A percentile compares a stretch with the other conserved stretches of the same genome.
These are phyloP conservation scores for Pythium sukuiense DNA, from an alignment of 352 stramenopile genomes.

Conservation along the genomic window DNA sequence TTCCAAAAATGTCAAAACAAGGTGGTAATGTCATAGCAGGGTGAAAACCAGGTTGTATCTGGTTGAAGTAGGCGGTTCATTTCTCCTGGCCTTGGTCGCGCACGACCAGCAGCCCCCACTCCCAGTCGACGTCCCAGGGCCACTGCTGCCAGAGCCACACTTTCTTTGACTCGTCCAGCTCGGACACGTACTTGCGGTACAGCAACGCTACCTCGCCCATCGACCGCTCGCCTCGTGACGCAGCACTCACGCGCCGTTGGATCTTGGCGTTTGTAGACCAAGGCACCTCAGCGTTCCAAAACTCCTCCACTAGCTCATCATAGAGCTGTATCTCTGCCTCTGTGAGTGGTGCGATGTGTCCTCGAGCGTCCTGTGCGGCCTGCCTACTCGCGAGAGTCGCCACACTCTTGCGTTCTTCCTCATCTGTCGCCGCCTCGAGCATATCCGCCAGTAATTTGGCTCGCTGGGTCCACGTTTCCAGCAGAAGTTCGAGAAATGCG, in stretches of 20 bases:
- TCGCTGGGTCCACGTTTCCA: constrained; percentile 64
- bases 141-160: constrained; percentile 29
- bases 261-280: constrained; percentile 42
- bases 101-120: constrained; percentile 28
- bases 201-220: constrained; percentile 45
- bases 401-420: constrained; percentile 38
- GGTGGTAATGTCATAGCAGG: constrained; percentile 1
- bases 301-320: constrained; percentile 57
- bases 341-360: constrained; percentile 39
- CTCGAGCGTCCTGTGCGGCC: constrained; percentile 39
- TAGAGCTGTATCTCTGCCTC: constrained; percentile 46
- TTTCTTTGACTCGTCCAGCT: constrained; percentile 22
- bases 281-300: constrained; percentile 65
- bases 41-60: constrained; percentile 25
- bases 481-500: constrained; percentile 62
- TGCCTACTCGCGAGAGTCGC: constrained; percentile 35
- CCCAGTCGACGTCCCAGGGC: constrained; percentile 31
- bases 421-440: constrained; percentile 62
- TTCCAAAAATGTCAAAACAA: constrained; percentile 12
- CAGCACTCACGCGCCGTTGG: constrained; percentile 33
- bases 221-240: constrained; percentile 26
- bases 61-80: constrained; percentile 23
- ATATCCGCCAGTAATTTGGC: constrained; percentile 43
- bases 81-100: neutral
- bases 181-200: constrained; percentile 32